phyloP scores from a whole-genome alignment of 257 asterid genomes.

The Ballota nigra region DNA sequence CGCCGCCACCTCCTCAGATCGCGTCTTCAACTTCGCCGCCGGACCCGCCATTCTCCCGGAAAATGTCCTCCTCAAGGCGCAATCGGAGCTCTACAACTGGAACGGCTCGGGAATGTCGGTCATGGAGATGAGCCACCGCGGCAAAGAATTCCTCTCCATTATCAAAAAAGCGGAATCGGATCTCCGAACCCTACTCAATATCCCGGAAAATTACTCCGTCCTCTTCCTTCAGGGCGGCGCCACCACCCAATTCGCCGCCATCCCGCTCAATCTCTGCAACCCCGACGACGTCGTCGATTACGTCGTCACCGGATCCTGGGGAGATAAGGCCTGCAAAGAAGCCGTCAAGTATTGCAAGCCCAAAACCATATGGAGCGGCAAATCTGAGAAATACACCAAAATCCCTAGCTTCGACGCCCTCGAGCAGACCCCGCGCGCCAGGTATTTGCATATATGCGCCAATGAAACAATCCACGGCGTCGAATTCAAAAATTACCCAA shows the following conservation, averaged over 20 bases:
- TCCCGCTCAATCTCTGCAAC: conserved; percentile 66
- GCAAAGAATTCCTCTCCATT: conserved; percentile 77
- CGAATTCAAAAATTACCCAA: conserved; percentile 70
- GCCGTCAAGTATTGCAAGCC: conserved; percentile 72
- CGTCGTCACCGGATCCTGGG: conserved; percentile 91
- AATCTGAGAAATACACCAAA: conserved; percentile 66
- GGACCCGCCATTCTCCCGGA: conserved; percentile 87
- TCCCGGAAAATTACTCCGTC: conserved; percentile 61
- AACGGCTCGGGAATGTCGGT: conserved; percentile 84
- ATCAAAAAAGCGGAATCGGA: conserved; percentile 82
- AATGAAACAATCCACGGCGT: conserved; percentile 91
- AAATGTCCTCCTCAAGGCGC: conserved; percentile 72
- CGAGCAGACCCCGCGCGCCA: conserved; percentile 52
- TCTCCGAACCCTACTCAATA: conserved; percentile 62
- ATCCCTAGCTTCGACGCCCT: conserved; percentile 52
- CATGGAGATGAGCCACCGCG: conserved; percentile 96
- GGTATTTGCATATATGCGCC: conserved; percentile 73
- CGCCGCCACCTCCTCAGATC: conserved; percentile 47
- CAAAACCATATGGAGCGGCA: conserved; percentile 76
- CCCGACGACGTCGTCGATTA: conserved; percentile 59
- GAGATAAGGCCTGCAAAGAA: conserved; percentile 85
- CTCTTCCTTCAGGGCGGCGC: conserved; percentile 95
- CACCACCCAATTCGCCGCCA: conserved; percentile 83
- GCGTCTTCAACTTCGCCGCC: conserved; percentile 83
- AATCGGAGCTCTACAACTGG: conserved; percentile 78